A percentile compares a stretch with the other conserved stretches of the same genome.
Conservation (phyloP, 2,329 filamentous ascomycete genomes). For the Penicillium sp. region DNA sequence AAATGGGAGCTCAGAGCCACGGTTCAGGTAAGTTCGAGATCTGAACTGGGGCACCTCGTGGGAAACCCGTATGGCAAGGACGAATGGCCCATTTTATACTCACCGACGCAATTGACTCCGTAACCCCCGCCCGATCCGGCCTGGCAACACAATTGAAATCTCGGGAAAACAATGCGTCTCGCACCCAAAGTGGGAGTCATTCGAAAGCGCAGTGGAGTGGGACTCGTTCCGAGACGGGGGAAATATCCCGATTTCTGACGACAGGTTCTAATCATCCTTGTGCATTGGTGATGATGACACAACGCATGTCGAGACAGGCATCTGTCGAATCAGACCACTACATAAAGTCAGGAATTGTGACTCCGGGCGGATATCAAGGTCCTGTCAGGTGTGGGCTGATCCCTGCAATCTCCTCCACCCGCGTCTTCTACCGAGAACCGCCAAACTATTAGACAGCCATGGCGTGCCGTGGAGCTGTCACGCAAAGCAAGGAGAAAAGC, state of each 20-base stretch:
- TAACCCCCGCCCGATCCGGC: neutral
- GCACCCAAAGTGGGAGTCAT: neutral
- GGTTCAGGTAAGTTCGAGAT: neutral
- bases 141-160: neutral
- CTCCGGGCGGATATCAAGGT: conserved; percentile 7
- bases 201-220: conserved; percentile 1
- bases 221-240: conserved; percentile 10
- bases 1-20: neutral
- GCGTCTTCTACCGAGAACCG: conserved; percentile 2
- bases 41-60: conserved; percentile 19
- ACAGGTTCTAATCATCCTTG: neutral
- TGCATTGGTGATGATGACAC: neutral
- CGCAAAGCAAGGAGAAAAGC: neutral
- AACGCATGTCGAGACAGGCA: neutral
- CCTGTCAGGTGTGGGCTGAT: conserved; percentile 21
- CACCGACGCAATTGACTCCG: neutral
- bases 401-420: conserved; percentile 21
- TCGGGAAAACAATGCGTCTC: conserved; percentile 1
- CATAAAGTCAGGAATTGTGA: neutral
- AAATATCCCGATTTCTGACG: conserved; percentile 8
- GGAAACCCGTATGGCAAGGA: conserved; percentile 13
- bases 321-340: conserved; percentile 20
- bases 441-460: neutral
- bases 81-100: conserved; percentile 17
- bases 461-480: conserved; percentile 2